Evolutionary conservation across 768 basidiomycete species (phyloP).

Genomic region (Phylloporus rhodoxanthus): DNA sequence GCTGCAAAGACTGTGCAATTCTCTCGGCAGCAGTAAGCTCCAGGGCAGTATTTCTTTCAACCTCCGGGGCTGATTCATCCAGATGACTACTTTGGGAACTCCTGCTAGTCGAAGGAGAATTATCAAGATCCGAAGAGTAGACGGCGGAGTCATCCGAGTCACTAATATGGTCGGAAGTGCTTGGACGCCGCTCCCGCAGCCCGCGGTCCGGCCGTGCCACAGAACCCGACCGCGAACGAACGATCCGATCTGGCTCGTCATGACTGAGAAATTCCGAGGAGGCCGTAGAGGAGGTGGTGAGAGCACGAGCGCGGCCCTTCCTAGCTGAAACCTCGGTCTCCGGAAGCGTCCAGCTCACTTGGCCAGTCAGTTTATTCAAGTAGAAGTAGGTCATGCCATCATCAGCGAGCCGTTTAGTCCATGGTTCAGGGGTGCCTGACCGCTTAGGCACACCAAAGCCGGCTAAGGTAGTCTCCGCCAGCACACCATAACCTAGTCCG

Average conservation of each 20-base stretch:
- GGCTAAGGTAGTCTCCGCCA: constrained; percentile 34
- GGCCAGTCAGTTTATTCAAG: constrained; percentile 63
- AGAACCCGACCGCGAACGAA: constrained; percentile 33
- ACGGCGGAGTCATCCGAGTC: constrained; percentile 75
- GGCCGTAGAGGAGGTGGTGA: constrained; percentile 31
- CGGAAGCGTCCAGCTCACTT: constrained; percentile 65
- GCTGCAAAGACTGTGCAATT: constrained; percentile 60
- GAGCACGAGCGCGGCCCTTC: constrained; percentile 30
- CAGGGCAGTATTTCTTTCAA: constrained; percentile 21
- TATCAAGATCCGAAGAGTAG: constrained; percentile 31
- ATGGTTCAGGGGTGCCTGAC: constrained; percentile 70
- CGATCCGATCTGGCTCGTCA: constrained; percentile 20
- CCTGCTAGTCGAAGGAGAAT: constrained; percentile 28
- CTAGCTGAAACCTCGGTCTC: constrained; percentile 31
- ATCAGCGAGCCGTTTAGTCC: constrained; percentile 74
- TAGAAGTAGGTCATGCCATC: constrained; percentile 81
- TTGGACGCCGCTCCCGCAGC: constrained; percentile 26
- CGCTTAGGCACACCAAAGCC: constrained; percentile 59
- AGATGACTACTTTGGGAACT: constrained; percentile 27
- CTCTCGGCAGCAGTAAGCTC: constrained; percentile 63
- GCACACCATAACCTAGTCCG: constrained; percentile 41
- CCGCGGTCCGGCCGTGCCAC: constrained; percentile 26
- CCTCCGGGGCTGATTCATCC: constrained; percentile 13
- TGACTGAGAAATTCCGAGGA: constrained; percentile 25
- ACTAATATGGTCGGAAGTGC: constrained; percentile 44